Conservation (phyloP, 192 early-diverging fungal genomes). For the Coemansia sp. region DNA sequence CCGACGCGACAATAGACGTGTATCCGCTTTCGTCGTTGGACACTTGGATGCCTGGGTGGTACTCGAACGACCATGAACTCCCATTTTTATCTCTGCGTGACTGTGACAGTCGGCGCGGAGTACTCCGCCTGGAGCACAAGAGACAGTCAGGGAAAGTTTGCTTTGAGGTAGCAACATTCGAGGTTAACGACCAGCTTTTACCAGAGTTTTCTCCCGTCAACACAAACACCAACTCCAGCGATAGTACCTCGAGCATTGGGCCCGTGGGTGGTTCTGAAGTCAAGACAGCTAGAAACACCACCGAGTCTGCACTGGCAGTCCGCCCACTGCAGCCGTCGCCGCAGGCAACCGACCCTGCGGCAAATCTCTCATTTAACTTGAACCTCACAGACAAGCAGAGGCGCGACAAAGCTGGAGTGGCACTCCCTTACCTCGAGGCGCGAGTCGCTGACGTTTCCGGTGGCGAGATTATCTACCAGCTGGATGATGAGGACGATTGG, state of each 20-base stretch:
- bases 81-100: slow-evolving; percentile 29
- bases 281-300: not conserved
- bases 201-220: slow-evolving; percentile 20
- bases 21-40: slow-evolving; percentile 25
- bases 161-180: slow-evolving; percentile 36
- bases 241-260: not conserved
- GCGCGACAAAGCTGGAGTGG: slow-evolving; percentile 67
- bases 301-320: not conserved
- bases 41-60: slow-evolving; percentile 54
- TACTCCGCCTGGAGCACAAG: slow-evolving; percentile 40
- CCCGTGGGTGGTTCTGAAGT: not conserved
- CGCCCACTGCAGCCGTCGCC: not conserved
- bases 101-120: slow-evolving; percentile 28
- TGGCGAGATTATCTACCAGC: slow-evolving; percentile 73
- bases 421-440: slow-evolving; percentile 77
- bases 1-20: slow-evolving; percentile 41
- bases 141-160: slow-evolving; percentile 46
- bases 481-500: slow-evolving; percentile 85
- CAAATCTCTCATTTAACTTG: slow-evolving; percentile 84
- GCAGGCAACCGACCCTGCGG: slow-evolving; percentile 62
- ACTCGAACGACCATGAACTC: slow-evolving; percentile 25
- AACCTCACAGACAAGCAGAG: slow-evolving; percentile 81
- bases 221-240: not conserved
- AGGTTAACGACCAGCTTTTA: slow-evolving; percentile 17
- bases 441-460: slow-evolving; percentile 3